Percentiles rank a stretch among this genome's conserved stretches.
Conservation (phyloP, 495 filamentous ascomycete genomes). For the Pseudomonodictys pantanalensis region DNA sequence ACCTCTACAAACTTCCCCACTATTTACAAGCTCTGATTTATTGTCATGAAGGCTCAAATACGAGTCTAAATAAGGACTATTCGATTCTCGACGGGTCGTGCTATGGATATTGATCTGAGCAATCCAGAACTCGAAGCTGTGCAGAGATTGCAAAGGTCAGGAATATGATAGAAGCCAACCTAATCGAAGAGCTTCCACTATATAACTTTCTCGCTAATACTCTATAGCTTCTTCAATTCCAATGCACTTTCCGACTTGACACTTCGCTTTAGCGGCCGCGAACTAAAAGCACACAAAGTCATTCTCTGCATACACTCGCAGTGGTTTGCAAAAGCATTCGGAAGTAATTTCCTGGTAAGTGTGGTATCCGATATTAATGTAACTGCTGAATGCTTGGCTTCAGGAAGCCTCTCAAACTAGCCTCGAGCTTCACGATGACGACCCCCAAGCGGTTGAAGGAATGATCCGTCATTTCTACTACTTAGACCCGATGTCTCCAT, state of each 20-base stretch:
- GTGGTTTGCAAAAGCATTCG: neutral
- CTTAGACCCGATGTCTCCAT: neutral
- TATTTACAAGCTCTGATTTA: too few species aligned
- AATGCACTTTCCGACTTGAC: neutral
- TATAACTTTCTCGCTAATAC: neutral
- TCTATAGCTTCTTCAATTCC: neutral
- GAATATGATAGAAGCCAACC: neutral
- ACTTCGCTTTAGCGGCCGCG: neutral
- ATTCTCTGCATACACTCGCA: neutral
- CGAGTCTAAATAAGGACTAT: neutral
- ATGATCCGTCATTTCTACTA: constrained; percentile 2
- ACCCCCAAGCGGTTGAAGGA: neutral
- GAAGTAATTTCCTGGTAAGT: neutral
- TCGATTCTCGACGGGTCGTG: neutral
- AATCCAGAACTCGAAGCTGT: neutral
- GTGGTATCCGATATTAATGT: neutral
- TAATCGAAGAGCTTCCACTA: neutral
- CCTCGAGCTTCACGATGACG: neutral
- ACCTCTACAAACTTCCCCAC: too few species aligned
- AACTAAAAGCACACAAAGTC: neutral
- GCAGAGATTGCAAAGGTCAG: neutral
- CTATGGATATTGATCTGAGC: neutral
- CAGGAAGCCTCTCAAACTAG: neutral
- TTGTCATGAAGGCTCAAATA: neutral
- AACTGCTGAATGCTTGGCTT: neutral